Percentiles rank a stretch among this genome's conserved stretches.
Conservation (phyloP, 139 green algal species). For the Micractinium sp. region DNA sequence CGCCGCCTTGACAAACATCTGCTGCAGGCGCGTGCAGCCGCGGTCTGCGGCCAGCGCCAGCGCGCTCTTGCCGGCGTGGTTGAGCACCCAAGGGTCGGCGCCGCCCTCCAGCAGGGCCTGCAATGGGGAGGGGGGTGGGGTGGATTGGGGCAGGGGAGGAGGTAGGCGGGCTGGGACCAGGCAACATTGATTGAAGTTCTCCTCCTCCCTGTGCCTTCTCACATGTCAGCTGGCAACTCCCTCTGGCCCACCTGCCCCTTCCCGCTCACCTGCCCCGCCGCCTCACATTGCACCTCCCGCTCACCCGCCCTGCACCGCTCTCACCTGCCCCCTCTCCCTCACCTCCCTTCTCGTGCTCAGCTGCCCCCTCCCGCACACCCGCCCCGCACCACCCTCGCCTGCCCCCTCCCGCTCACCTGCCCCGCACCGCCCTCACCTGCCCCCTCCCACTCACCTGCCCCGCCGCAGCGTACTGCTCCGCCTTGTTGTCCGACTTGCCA, state of each 20-base stretch:
- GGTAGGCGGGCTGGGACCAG: too few relatives aligned
- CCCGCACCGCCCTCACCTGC: too few relatives aligned
- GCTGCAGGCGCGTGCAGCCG: background rate
- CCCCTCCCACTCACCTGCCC: background rate
- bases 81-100: slow-evolving; percentile 18
- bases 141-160: background rate
- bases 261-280: background rate
- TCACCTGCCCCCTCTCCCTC: too few relatives aligned
- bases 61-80: slow-evolving; percentile 9
- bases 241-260: background rate
- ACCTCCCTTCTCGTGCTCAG: background rate
- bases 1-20: slow-evolving; percentile 13
- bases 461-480: background rate
- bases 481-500: background rate
- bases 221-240: too few relatives aligned
- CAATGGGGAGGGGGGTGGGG: background rate
- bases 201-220: too few relatives aligned
- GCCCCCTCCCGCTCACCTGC: background rate
- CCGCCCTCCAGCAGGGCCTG: slow-evolving; percentile 20
- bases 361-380: too few relatives aligned
- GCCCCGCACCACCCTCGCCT: too few relatives aligned
- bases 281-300: background rate
- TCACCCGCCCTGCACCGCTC: too few relatives aligned
- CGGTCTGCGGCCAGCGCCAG: slow-evolving; percentile 14
- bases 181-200: too few relatives aligned